A percentile compares a stretch with the other conserved stretches of the same genome.
phyloP scores from a whole-genome alignment of 2,329 filamentous ascomycete genomes.

The Trichoderma cornu-damae region DNA sequence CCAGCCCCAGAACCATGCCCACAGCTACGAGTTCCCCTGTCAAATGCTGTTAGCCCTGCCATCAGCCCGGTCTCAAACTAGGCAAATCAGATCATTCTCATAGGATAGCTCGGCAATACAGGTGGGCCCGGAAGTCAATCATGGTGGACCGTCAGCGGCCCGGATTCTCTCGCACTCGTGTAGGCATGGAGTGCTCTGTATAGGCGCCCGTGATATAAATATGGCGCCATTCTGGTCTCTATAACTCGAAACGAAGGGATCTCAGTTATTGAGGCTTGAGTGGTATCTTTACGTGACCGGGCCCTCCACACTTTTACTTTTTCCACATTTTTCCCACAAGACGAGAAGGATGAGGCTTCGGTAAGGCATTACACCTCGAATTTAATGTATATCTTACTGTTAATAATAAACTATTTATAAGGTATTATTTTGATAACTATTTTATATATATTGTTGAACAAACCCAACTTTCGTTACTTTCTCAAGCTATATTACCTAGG shows the following conservation, averaged over 20 bases:
- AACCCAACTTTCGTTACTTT: too few species aligned
- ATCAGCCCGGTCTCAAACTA: background rate
- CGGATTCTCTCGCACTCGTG: background rate
- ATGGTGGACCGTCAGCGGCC: background rate
- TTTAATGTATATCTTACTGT: too few species aligned
- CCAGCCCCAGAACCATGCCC: background rate
- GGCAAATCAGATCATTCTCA: background rate
- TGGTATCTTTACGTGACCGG: background rate
- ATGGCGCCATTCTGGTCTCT: background rate
- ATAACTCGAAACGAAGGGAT: background rate
- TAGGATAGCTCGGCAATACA: slow-evolving; percentile 7
- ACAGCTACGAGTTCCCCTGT: background rate
- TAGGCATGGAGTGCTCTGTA: too few species aligned
- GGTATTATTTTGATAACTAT: too few species aligned
- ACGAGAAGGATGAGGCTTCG: slow-evolving; percentile 14
- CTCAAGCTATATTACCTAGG: too few species aligned
- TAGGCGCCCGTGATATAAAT: too few species aligned
- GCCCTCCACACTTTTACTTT: background rate
- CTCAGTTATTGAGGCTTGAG: background rate
- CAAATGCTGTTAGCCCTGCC: background rate
- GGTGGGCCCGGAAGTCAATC: background rate
- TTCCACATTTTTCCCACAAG: background rate
- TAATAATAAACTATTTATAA: too few species aligned
- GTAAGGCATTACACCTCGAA: slow-evolving; percentile 6
- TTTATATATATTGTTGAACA: too few species aligned